Evolutionary conservation across 2,329 filamentous ascomycete genomes (phyloP), one percentile per base, ranked within the genome.

Genomic region (Podosphaera leucotricha): DNA sequence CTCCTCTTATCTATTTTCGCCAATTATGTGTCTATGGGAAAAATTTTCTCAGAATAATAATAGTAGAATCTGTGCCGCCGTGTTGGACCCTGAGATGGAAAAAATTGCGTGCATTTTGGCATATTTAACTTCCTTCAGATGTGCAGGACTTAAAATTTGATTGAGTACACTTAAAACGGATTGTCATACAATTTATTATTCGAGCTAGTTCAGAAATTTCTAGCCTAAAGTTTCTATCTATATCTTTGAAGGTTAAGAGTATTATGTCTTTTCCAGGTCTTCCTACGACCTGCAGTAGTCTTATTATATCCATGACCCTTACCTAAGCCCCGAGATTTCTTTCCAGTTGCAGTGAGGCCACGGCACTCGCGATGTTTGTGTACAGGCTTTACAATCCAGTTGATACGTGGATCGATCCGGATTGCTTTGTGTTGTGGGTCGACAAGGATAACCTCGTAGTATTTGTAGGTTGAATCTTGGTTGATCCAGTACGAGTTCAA

Each of bases 401-500:
- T 98, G 82, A 98, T 95, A 70, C 90, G 86, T 62, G 90, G 72
- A 67, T 98, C 90, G 64, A 81, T 83, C 68, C 90, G 90, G 76
- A 98, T 98, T 63, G 90, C 90, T 78, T 95, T 95, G 83, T 98
- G 90, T 74, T 92, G 82, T 65, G 90, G 90, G 73, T 98, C 90
- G 64, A 98, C 87, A 63, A 94, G 83, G 73, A 98, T 95, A 68
- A 95, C 79, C 72, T 98, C 90, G 75, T 77, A 98, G 82, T 98
- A 98, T 77, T 98, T 98, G 83, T 95, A 98, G 70, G 90, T 98
- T 50, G 86, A 94, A 75, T 98, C 90, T 77, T 95, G 85, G 82
- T 98, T 98, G 75, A 98, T 84, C 92, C 92, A 98, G 86, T 98
- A 98, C 53, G 87, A 95, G 82, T 98, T 98, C 63, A 98, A 81